Base-by-base conservation (phyloP, 352 stramenopile species). In the Pythium myriotylum region DNA sequence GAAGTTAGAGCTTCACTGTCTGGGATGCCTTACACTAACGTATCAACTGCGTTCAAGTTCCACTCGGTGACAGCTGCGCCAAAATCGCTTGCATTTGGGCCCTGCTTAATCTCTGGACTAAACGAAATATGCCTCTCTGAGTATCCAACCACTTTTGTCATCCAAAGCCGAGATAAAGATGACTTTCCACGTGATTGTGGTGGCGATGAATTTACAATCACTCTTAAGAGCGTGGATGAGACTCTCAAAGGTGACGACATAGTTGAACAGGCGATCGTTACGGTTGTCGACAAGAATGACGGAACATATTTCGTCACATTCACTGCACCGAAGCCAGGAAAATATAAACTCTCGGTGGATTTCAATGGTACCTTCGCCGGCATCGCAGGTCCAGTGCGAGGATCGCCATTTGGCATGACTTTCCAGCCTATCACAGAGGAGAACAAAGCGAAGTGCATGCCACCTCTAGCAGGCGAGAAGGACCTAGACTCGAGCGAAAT, bases 291-390 rank as follows among this genome's bases (percentile, higher is more conserved):
- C 70, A 94, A 97, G 49, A 82, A 93, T 32, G 91, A 99, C 68
- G 96, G 96, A 35, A 97, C 88, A 4, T 99, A 99, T 55, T 71
- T 95, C 27, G 94, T 99, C 3, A 90, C 89, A 10, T 98, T 97
- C 63, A 88, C 76, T 2, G 81, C 92, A 23, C 78, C 89, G 6
- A 63, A 72, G 19, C 63, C 87, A 17, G 96, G 95, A 10, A 81
- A 82, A 32, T 98, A 97, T 59, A 69, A 82, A 20, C 70, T 99
- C 32, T 80, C 83, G 5, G 85, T 99, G 12, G 77, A 91, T 9
- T 99, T 98, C 55, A 75, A 84, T 13, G 96, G 96, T 0, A 98
- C 94, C 0, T 99, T 98, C 54, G 77, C 83, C 62, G 96, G 96
- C 12, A 71, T 96, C n/a, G 81, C 88, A 2, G 96, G 96, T n/a